Base-by-base conservation (phyloP, 352 stramenopile species). In the Blastocystis sp. region DNA sequence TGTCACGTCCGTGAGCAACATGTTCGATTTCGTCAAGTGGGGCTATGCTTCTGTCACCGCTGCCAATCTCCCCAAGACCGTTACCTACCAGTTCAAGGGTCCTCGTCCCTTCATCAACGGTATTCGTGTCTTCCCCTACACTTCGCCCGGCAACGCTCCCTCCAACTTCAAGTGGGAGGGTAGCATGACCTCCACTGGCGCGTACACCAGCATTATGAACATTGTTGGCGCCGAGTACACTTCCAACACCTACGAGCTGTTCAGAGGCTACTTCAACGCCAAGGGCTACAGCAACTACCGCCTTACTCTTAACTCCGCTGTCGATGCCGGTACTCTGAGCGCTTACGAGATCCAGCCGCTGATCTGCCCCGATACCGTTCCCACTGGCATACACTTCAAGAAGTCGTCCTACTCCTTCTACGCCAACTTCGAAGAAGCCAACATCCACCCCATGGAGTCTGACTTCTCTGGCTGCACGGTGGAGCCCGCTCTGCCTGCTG, bases 1-100 rank as follows among this genome's bases (percentile, higher is more conserved):
- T 41, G 71, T 41, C 63, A 59, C 74, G 10, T 70, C 19, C 1
- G 16, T 33, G 19, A 70, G 50, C n/a, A 37, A 45, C 1, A 33
- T 45, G 9, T 85, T 85, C 37, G 55, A 85, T 55, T 85, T 62
- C 24, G 41, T 6, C 19, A 85, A 85, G 74, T 33, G 24, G 10
- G 60, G 37, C 35, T 85, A 67, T 19, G 41, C 31, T 6, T 51
- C 29, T 21, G 16, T 55, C 21, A 51, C 16, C 9, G 59, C 74
- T 2, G 41, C 55, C 9, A 1, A 0, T 9, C 16, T 31, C 9
- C 41, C 51, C 45, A 67, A 29, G 21, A 67, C 33, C 21, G 26
- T 67, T 26, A 50, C 45, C 24, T 85, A 51, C 26, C 6, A 2
- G 9, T 85, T 85, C 60, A 50, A 24, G 16, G 21, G 26, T 70